phyloP scores from a whole-genome alignment of 306 rosid genomes.

The Mimosa bimucronata region DNA sequence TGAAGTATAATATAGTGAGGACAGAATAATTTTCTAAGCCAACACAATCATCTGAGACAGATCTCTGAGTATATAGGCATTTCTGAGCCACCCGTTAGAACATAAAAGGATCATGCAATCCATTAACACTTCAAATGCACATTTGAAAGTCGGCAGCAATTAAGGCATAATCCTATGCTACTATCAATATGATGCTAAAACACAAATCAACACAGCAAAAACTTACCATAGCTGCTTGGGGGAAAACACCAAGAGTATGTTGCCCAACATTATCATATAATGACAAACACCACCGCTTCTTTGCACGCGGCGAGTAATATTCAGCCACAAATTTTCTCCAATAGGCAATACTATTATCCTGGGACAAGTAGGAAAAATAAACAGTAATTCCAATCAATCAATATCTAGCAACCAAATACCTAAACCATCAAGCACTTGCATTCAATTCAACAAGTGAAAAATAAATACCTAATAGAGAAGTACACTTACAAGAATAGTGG shows the following conservation, averaged over 20 bases:
- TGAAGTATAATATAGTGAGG: not conserved
- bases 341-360: conserved; percentile 94
- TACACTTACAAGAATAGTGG: not conserved
- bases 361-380: conserved; percentile 36
- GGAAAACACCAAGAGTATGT: conserved; percentile 92
- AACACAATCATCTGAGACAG: conserved; percentile 5
- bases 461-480: not conserved
- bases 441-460: not conserved
- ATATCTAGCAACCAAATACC: not conserved
- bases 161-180: conserved; percentile 1
- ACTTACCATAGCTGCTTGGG: conserved; percentile 90
- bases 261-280: conserved; percentile 85
- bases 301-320: conserved; percentile 95
- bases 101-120: conserved; percentile 11
- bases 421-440: not conserved
- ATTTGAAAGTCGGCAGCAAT: not conserved
- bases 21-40: not conserved
- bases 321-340: conserved; percentile 98
- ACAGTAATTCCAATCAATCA: not conserved
- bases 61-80: not conserved
- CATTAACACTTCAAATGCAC: conserved; percentile 5
- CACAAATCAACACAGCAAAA: conserved; percentile 12
- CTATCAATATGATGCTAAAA: not conserved
- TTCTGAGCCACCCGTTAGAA: conserved; percentile 2
- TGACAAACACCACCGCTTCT: conserved; percentile 96